phyloP scores from a whole-genome alignment of 805 yeast genomes.

The Spathaspora passalidarum region DNA sequence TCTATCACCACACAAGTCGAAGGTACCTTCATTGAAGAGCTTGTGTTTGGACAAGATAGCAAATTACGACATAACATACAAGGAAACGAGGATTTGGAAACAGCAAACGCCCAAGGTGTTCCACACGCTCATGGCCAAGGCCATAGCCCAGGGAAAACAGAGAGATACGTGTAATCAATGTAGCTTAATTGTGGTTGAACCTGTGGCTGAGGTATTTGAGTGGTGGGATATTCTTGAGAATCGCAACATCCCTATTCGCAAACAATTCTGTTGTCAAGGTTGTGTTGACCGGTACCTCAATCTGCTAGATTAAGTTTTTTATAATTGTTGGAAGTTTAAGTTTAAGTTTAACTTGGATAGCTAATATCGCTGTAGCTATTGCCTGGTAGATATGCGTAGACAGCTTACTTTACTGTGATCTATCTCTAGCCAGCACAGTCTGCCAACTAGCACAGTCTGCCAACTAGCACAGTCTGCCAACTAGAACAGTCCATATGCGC shows the following conservation, averaged over 20 bases:
- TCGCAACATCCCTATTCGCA: slow-evolving; percentile 48
- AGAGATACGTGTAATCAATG: slow-evolving; percentile 56
- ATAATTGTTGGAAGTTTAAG: not conserved
- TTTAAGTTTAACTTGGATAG: too few relatives aligned
- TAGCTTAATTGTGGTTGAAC: slow-evolving; percentile 45
- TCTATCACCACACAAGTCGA: slow-evolving; percentile 11
- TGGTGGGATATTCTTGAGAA: slow-evolving; percentile 66
- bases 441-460: too few relatives aligned
- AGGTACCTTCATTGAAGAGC: slow-evolving; percentile 47
- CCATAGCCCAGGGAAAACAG: slow-evolving; percentile 49
- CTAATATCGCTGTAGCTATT: too few relatives aligned
- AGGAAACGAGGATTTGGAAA: slow-evolving; percentile 57
- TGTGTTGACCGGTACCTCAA: slow-evolving; percentile 34
- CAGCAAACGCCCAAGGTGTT: slow-evolving; percentile 41
- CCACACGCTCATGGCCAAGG: slow-evolving; percentile 47
- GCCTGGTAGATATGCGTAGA: too few relatives aligned
- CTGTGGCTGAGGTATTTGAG: slow-evolving; percentile 57
- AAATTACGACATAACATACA: slow-evolving; percentile 48
- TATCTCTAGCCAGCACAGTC: too few relatives aligned
- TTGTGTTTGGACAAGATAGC: slow-evolving; percentile 49
- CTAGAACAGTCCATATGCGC: too few relatives aligned
- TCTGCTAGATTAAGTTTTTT: not conserved
- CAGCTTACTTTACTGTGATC: too few relatives aligned
- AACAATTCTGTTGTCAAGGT: slow-evolving; percentile 52
- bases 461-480: too few relatives aligned